phyloP scores from a whole-genome alignment of 169 alveolate species.

The Plasmodium vivax region DNA sequence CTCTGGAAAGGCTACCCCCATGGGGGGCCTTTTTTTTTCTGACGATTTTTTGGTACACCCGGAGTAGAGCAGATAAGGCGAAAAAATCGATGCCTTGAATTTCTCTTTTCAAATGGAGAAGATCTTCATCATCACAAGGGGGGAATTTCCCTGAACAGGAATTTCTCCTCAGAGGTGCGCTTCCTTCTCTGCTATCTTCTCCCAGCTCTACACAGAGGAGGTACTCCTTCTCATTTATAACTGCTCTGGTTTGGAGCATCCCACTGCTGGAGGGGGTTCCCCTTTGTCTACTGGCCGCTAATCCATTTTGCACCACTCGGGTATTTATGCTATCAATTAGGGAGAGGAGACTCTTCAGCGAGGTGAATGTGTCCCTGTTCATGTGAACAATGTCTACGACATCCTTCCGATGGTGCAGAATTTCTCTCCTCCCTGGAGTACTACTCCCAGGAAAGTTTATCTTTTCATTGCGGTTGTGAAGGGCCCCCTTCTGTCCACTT shows the following conservation, averaged over 20 bases:
- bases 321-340: conserved; percentile 24
- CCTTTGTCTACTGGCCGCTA: not conserved
- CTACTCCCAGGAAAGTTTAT: not conserved
- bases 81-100: conserved; percentile 23
- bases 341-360: conserved; percentile 13
- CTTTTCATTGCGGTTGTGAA: not conserved
- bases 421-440: not conserved
- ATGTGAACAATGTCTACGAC: not conserved
- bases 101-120: not conserved
- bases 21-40: not conserved
- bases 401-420: not conserved
- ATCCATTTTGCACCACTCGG: not conserved
- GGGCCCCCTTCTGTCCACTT: not conserved
- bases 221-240: conserved; percentile 16
- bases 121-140: not conserved
- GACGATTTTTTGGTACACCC: conserved; percentile 8
- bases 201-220: conserved; percentile 10
- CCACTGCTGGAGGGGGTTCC: not conserved
- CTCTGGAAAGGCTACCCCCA: not conserved
- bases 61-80: conserved; percentile 8
- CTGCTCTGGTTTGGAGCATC: conserved; percentile 8
- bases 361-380: not conserved
- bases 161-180: not conserved
- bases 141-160: not conserved
- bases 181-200: not conserved